Percentiles rank a stretch among this genome's conserved stretches.
These are phyloP conservation scores for Xylariaceae sp. DNA, from an alignment of 2,329 filamentous ascomycete genomes.

Conservation along the genomic window DNA sequence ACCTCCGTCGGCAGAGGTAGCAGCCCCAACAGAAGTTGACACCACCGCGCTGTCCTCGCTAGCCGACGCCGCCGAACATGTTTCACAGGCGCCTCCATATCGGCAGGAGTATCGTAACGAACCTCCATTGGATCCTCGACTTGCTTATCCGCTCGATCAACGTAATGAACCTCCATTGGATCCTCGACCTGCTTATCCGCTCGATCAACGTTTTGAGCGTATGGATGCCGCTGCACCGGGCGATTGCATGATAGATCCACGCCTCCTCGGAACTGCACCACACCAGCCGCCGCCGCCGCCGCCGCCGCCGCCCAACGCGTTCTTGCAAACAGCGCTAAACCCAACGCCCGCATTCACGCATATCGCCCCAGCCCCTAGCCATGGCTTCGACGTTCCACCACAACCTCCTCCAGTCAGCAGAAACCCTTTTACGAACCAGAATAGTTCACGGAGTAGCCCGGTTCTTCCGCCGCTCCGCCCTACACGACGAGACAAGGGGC, in stretches of 20 bases:
- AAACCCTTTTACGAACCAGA: constrained; percentile 26
- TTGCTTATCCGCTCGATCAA: constrained; percentile 3
- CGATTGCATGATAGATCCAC: constrained; percentile 23
- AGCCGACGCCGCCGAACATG: constrained; percentile 23
- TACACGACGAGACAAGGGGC: constrained; percentile 18
- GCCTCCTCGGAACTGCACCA: constrained; percentile 13
- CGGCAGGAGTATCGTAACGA: constrained; percentile 4
- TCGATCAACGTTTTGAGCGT: constrained; percentile 4
- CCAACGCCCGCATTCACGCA: constrained; percentile 20
- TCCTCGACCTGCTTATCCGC: constrained; percentile 2
- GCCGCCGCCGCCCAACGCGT: constrained; percentile 20
- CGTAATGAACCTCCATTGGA: constrained; percentile 9
- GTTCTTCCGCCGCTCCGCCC: constrained; percentile 29
- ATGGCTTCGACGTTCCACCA: constrained; percentile 12
- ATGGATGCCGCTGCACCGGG: constrained; percentile 5
- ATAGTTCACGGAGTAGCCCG: constrained; percentile 22
- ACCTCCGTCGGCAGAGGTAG: too few species aligned
- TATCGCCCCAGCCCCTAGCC: constrained; percentile 22
- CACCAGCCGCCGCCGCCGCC: constrained; percentile 12
- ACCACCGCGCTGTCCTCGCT: constrained; percentile 23
- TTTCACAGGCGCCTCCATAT: constrained; percentile 1
- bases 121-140: constrained; percentile 5
- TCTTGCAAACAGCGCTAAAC: constrained; percentile 31
- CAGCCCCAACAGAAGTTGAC: constrained; percentile 13
- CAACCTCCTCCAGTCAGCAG: constrained; percentile 13